phyloP scores from a whole-genome alignment of 805 yeast genomes.

The Spathaspora passalidarum region DNA sequence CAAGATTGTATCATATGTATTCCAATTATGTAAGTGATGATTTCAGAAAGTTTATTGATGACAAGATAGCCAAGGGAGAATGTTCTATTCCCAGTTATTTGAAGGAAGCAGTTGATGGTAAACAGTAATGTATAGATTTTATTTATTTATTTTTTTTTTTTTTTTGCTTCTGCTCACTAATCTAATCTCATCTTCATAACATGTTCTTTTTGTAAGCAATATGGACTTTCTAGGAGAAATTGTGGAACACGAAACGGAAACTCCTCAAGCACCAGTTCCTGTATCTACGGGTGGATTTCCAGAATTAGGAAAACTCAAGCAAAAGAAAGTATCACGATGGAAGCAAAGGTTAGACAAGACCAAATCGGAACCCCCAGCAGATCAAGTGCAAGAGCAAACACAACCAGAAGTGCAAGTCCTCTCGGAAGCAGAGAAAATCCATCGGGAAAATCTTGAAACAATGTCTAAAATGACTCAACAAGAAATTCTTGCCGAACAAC shows the following conservation, averaged over 20 bases:
- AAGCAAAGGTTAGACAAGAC: conserved; percentile 35
- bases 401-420: conserved; percentile 14
- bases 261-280: conserved; percentile 31
- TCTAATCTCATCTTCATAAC: background rate
- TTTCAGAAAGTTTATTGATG: conserved; percentile 11
- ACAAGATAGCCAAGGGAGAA: conserved; percentile 12
- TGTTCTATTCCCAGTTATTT: conserved; percentile 18
- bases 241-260: conserved; percentile 53
- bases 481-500: conserved; percentile 61
- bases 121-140: background rate
- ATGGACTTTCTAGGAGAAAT: conserved; percentile 77
- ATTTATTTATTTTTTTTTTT: background rate
- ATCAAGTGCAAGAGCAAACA: conserved; percentile 5
- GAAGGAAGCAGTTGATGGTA: background rate
- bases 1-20: conserved; percentile 1
- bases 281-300: conserved; percentile 35
- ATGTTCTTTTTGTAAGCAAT: background rate
- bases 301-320: conserved; percentile 19
- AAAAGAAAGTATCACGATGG: conserved; percentile 48
- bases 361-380: background rate
- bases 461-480: conserved; percentile 61
- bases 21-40: conserved; percentile 8
- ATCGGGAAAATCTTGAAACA: conserved; percentile 66
- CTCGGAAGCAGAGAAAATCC: conserved; percentile 71
- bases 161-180: conserved; percentile 1